Evolutionary conservation across 169 alveolate species (phyloP).

Genomic region (Eimeria brunetti): DNA sequence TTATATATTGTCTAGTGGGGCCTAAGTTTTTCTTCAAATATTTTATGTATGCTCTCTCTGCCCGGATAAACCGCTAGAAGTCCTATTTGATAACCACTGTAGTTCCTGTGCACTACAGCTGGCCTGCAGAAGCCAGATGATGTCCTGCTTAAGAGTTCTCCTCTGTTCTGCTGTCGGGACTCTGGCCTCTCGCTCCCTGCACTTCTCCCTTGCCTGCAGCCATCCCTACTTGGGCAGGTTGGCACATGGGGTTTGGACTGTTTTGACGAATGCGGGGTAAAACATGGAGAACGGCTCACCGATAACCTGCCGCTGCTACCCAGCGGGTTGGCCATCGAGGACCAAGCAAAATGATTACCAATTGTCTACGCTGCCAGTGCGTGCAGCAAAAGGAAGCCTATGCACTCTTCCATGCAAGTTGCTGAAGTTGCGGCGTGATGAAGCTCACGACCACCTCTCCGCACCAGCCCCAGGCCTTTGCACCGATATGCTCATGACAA

Average conservation of each 20-base stretch:
- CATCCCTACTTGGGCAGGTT: not conserved
- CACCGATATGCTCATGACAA: not conserved
- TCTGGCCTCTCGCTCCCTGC: not conserved
- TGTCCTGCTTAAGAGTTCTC: not conserved
- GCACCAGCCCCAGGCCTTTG: not conserved
- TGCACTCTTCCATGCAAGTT: not conserved
- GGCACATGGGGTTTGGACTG: not conserved
- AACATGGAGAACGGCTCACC: not conserved
- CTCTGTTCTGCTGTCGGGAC: not conserved
- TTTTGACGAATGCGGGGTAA: not conserved
- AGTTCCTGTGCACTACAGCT: not conserved
- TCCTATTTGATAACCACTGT: too few species aligned
- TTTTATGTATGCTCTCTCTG: too few species aligned
- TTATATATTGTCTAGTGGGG: too few species aligned
- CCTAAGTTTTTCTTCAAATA: too few species aligned
- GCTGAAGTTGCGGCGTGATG: not conserved
- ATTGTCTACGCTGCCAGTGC: not conserved
- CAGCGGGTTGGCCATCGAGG: not conserved
- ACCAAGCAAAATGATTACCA: not conserved
- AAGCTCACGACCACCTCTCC: not conserved
- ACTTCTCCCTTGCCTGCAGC: not conserved
- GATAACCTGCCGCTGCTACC: not conserved
- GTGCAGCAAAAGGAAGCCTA: not conserved
- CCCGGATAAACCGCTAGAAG: too few species aligned
- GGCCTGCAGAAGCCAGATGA: not conserved